Base-by-base conservation (phyloP, 306 rosid genomes). In the Rosa multiflora region DNA sequence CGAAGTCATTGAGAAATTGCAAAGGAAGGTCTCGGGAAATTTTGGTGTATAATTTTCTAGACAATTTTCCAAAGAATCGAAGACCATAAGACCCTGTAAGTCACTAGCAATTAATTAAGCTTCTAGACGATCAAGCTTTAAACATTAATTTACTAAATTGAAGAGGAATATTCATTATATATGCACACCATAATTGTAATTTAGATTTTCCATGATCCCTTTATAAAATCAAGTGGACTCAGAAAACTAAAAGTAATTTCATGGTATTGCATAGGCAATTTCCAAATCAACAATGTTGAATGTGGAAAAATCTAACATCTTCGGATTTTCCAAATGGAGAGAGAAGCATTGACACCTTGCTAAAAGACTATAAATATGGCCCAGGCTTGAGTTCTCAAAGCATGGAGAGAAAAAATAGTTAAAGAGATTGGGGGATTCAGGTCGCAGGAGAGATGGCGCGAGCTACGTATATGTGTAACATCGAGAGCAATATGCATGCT, bases 381-480 rank as follows among this genome's bases (percentile, higher is more conserved):
- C 4, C 9, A 66, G n/a, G 14, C 58, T 0, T 21, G 12, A 10
- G 10, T 9, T 26, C 71, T 11, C 46, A 10, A 51, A 80, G n/a
- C 43, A 32, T 23, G 26, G 39, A 64, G 44, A 3, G 9, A 63
- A 17, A n/a, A 20, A 80, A 15, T 15, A 35, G 18, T 13, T 49
- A n/a, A 55, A 13, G 79, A 70, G 51, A 20, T 23, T 37, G 26
- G 26, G 67, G 73, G 37, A 21, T 59, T 52, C 39, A 8, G 39
- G 73, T 79, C 72, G 73, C 66, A 72, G 5, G 78, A 49, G 78
- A 79, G 73, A 79, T 72, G 78, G 73, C 53, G 5, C 56, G 14
- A 43, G 3, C 35, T 3, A 26, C 4, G 1, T 51, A 59, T 23
- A 62, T 29, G 20, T 11, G 23, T 3, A 13, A 3, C 9, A 23